Evolutionary conservation across 306 rosid species (phyloP).

Genomic region (Potentilla sterilis): DNA sequence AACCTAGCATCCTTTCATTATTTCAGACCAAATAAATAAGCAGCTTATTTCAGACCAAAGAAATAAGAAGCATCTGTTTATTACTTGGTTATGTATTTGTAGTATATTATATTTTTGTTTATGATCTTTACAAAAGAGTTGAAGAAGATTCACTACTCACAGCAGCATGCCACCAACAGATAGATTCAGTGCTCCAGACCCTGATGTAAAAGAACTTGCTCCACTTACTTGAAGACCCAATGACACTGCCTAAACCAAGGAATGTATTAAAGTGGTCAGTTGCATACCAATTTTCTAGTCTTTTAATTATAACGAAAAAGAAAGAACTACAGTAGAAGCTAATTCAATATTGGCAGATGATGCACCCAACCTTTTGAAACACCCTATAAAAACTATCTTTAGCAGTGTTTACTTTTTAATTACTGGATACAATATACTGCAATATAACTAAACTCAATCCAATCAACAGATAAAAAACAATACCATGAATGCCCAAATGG

Average conservation of each 20-base stretch:
- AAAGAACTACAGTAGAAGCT: not conserved
- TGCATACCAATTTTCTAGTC: constrained; percentile 10
- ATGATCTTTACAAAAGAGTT: too few relatives aligned
- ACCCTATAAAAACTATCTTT: not conserved
- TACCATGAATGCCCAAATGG: not conserved
- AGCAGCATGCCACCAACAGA: constrained; percentile 80
- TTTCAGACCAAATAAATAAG: too few relatives aligned
- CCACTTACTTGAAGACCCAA: constrained; percentile 68
- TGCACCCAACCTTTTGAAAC: not conserved
- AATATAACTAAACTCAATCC: not conserved
- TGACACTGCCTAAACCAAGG: constrained; percentile 56
- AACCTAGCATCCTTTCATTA: too few relatives aligned
- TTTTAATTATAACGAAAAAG: not conserved
- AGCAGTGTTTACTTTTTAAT: not conserved
- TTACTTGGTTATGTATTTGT: too few relatives aligned
- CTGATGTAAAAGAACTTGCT: constrained; percentile 54
- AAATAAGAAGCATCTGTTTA: too few relatives aligned
- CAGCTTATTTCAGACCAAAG: too few relatives aligned
- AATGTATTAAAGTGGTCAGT: constrained; percentile 20
- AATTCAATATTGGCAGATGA: constrained; percentile 6
- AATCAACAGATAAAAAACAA: not conserved
- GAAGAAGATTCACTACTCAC: constrained; percentile 32
- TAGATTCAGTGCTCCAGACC: constrained; percentile 52
- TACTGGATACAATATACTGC: not conserved
- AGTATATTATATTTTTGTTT: too few relatives aligned